These are phyloP conservation scores for Corchorus olitorius DNA, from an alignment of 345 rosid genomes.

Conservation along the genomic window DNA sequence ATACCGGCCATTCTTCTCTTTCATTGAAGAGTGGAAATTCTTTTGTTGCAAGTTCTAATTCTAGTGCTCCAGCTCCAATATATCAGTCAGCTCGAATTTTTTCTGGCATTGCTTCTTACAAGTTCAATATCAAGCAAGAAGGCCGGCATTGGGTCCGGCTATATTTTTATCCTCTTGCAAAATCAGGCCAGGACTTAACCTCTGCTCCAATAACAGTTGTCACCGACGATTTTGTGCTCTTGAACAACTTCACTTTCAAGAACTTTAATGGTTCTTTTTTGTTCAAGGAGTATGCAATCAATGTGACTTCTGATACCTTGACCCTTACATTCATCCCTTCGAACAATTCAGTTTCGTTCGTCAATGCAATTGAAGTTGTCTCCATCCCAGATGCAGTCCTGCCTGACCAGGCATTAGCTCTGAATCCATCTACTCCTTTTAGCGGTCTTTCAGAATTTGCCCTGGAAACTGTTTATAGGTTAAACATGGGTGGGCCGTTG, in stretches of 20 bases:
- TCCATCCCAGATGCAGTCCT: slow-evolving; percentile 77
- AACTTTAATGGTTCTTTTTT: slow-evolving; percentile 53
- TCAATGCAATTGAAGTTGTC: slow-evolving; percentile 91
- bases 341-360: slow-evolving; percentile 75
- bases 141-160: slow-evolving; percentile 99
- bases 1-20: slow-evolving; percentile 58
- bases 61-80: slow-evolving; percentile 54
- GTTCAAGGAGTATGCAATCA: slow-evolving; percentile 93
- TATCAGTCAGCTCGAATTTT: slow-evolving; percentile 86
- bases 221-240: slow-evolving; percentile 80
- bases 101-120: slow-evolving; percentile 66
- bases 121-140: slow-evolving; percentile 56
- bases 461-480: slow-evolving; percentile 81
- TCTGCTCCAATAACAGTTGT: slow-evolving; percentile 66
- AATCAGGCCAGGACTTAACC: slow-evolving; percentile 52
- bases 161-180: slow-evolving; percentile 71
- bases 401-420: slow-evolving; percentile 72
- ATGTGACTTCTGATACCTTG: slow-evolving; percentile 65
- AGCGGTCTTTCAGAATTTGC: slow-evolving; percentile 73
- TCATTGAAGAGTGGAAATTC: slow-evolving; percentile 57
- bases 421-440: slow-evolving; percentile 60
- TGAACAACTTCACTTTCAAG: slow-evolving; percentile 81
- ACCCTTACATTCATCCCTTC: slow-evolving; percentile 70
- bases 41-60: slow-evolving; percentile 44
- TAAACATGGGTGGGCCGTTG: slow-evolving; percentile 94